A percentile compares a stretch with the other conserved stretches of the same genome.
These are phyloP conservation scores for Fusarium pseudoanthophilum DNA, from an alignment of 2,329 filamentous ascomycete genomes.

Conservation along the genomic window DNA sequence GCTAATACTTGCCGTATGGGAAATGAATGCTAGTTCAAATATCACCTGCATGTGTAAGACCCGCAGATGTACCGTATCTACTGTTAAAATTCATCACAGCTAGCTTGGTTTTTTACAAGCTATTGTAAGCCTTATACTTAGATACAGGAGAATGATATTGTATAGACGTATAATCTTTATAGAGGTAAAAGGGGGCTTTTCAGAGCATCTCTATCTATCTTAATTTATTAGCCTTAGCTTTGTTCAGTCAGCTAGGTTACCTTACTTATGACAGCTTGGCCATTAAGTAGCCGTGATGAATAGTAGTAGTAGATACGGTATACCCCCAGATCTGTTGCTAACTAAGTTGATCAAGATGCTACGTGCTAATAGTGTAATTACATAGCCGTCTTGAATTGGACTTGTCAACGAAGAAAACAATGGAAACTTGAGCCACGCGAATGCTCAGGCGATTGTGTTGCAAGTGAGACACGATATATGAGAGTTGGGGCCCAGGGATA, in stretches of 20 bases:
- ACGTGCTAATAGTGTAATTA: background rate
- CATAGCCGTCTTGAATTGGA: background rate
- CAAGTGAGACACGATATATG: constrained; percentile 7
- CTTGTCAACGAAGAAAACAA: background rate
- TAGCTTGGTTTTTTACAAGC: too few relatives aligned
- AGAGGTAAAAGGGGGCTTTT: too few relatives aligned
- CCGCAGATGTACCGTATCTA: constrained; percentile 1
- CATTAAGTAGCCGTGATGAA: too few relatives aligned
- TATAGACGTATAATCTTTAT: too few relatives aligned
- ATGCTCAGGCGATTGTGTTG: background rate
- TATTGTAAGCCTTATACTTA: too few relatives aligned
- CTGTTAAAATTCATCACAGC: too few relatives aligned
- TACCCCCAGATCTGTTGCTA: constrained; percentile 11
- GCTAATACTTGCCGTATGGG: background rate
- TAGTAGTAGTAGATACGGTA: background rate
- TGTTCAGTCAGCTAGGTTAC: too few relatives aligned
- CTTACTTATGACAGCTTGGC: too few relatives aligned
- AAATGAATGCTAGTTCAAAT: constrained; percentile 13
- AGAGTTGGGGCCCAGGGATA: background rate
- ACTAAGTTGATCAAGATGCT: background rate
- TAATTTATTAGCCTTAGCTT: too few relatives aligned
- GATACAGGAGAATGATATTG: too few relatives aligned
- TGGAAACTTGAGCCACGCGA: background rate
- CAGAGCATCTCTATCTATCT: too few relatives aligned
- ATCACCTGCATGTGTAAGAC: constrained; percentile 9